These are phyloP conservation scores for Lasiosphaeris hirsuta DNA, from an alignment of 495 filamentous ascomycete genomes.

Conservation along the genomic window DNA sequence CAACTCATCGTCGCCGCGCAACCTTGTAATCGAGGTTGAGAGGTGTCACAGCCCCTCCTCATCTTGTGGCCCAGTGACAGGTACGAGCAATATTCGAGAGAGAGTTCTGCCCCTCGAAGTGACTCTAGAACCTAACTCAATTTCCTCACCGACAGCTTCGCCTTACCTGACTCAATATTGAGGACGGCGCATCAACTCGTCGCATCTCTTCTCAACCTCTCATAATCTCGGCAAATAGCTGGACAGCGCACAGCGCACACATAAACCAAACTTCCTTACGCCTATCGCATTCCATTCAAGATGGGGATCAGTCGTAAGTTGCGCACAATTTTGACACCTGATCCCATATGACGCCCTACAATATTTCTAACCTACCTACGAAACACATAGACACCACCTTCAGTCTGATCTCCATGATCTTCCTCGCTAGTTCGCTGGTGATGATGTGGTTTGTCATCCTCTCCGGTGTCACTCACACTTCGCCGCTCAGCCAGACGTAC, in stretches of 20 bases:
- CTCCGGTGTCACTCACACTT: slow-evolving; percentile 56
- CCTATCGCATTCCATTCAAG: not conserved
- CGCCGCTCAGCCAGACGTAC: slow-evolving; percentile 70
- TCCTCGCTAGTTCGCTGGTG: slow-evolving; percentile 69
- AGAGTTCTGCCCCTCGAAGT: no score
- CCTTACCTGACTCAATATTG: no score
- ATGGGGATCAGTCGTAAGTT: slow-evolving; percentile 22
- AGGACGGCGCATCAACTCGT: no score
- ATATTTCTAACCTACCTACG: not conserved
- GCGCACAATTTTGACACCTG: not conserved
- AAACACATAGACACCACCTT: slow-evolving; percentile 31
- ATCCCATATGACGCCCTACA: not conserved
- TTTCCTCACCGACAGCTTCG: no score
- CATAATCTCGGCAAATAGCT: not conserved
- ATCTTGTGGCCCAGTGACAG: no score
- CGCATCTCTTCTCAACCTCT: not conserved
- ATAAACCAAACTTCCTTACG: not conserved
- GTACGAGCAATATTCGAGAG: no score
- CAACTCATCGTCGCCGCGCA: no score
- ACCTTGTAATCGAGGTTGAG: no score
- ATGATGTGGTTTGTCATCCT: slow-evolving; percentile 80
- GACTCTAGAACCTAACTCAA: no score
- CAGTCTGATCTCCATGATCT: slow-evolving; percentile 60
- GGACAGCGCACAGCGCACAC: not conserved
- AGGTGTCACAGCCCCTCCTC: no score